Evolutionary conservation across 805 yeast genomes (phyloP).

Genomic region (Ogataea allantospora): DNA sequence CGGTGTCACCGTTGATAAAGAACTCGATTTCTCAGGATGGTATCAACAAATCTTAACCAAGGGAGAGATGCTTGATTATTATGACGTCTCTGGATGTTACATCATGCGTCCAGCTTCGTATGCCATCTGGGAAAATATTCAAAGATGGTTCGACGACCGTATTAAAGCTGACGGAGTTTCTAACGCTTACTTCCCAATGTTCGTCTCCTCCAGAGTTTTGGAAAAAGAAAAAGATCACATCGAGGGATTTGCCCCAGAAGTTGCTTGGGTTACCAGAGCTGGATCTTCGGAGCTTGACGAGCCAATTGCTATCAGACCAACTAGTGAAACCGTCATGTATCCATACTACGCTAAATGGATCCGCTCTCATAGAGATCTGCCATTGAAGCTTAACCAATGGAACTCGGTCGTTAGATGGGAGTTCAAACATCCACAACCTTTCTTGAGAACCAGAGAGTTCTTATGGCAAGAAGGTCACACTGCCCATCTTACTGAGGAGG

Average conservation of each 20-base stretch:
- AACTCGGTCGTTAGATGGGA: constrained; percentile 99
- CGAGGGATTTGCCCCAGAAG: constrained; percentile 99
- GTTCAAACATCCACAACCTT: constrained; percentile 99
- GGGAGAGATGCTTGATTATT: constrained; percentile 98
- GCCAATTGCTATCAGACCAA: constrained; percentile 98
- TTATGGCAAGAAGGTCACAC: constrained; percentile 99
- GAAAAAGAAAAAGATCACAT: constrained; percentile 98
- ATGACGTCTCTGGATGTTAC: constrained; percentile 98
- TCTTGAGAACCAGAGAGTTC: constrained; percentile 97
- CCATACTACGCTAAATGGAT: constrained; percentile 99
- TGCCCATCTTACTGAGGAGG: constrained; percentile 83
- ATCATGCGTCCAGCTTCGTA: constrained; percentile 96
- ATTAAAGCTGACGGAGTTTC: constrained; percentile 89
- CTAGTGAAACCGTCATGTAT: constrained; percentile 99
- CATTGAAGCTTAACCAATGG: constrained; percentile 97
- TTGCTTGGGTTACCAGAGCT: constrained; percentile 99
- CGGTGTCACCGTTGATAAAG: constrained; percentile 94
- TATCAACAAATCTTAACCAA: constrained; percentile 94
- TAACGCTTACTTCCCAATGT: constrained; percentile 98
- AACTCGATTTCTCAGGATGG: constrained; percentile 93
- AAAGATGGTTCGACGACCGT: constrained; percentile 73
- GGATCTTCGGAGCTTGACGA: constrained; percentile 93
- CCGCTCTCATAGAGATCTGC: constrained; percentile 96
- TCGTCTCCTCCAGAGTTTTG: constrained; percentile 86
- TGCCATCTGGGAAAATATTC: constrained; percentile 92